Percentiles rank a stretch among this genome's conserved stretches.
These are phyloP conservation scores for Metschnikowia aberdeeniae DNA, from an alignment of 805 yeast species.

Conservation along the genomic window DNA sequence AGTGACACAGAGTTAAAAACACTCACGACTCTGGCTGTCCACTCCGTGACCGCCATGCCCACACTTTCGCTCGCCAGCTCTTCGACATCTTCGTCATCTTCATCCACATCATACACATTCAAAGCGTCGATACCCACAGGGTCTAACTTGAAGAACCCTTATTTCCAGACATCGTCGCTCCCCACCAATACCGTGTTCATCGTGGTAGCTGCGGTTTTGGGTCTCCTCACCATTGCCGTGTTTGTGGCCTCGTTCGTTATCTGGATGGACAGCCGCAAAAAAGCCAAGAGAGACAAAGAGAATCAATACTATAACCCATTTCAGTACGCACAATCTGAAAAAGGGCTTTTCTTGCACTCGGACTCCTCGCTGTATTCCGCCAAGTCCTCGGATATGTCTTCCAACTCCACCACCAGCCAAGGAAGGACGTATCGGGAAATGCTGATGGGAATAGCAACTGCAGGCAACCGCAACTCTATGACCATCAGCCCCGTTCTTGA, in stretches of 20 bases:
- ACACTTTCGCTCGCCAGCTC: constrained; percentile 19
- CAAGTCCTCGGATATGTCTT: neutral
- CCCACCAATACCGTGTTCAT: constrained; percentile 42
- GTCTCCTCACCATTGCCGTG: constrained; percentile 20
- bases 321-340: constrained; percentile 4
- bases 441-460: constrained; percentile 18
- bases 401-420: constrained; percentile 2
- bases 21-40: constrained; percentile 4
- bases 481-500: constrained; percentile 51
- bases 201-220: constrained; percentile 17
- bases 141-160: constrained; percentile 13
- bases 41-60: constrained; percentile 9
- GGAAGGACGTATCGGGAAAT: constrained; percentile 24
- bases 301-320: constrained; percentile 22
- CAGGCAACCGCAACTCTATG: constrained; percentile 37
- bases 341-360: constrained; percentile 4
- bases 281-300: constrained; percentile 32
- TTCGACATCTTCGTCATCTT: neutral
- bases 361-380: constrained; percentile 21
- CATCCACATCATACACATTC: constrained; percentile 9
- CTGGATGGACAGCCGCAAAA: constrained; percentile 12
- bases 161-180: constrained; percentile 19
- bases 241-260: constrained; percentile 20
- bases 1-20: neutral
- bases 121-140: constrained; percentile 10